Evolutionary conservation across 805 yeast genomes (phyloP), one percentile per base, ranked within the genome.

Genomic region (Pichia pseudocactophila): DNA sequence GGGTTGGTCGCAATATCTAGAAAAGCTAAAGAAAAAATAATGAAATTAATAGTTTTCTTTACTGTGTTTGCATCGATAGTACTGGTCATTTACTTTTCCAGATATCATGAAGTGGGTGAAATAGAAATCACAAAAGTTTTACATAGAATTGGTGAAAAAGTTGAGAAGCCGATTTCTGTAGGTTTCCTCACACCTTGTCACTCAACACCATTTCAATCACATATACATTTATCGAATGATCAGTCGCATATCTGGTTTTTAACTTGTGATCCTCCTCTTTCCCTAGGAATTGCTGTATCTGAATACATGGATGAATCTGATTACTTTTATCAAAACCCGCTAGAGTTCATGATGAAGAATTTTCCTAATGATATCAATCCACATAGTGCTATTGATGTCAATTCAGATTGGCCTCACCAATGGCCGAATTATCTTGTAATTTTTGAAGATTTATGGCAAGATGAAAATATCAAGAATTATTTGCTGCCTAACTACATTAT

Each of bases 111-210:
- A 63, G 67, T 83, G 16, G 99, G 98, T 1, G 95, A 78, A 16
- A 74, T 89, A 13, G n/a, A 31, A 18, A 11, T 48, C 2, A 38
- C 45, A 13, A 5, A n/a, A 3, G 17, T 36, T 1, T 12, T 42
- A 2, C 39, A 45, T 11, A 27, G 32, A 4, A 27, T 30, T 19
- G 20, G 16, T 13, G 20, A 20, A 8, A 17, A n/a, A 9, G 3
- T 6, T 15, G 17, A 16, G 2, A 10, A 56, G 4, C 69, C 75
- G 9, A 47, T 61, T 8, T 70, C 82, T 1, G 63, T 89, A 25
- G 95, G 96, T 0, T 85, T 92, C 51, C 60, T 92, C 13, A 87
- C 89, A 56, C 98, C 99, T 0, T 92, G 99, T 54, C 99, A 92
- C 60, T 89, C 97, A 0, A 90, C 97, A 0, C 99, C 98, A 2